phyloP scores from a whole-genome alignment of 352 stramenopile genomes.

The Globisporangium camurandrum region DNA sequence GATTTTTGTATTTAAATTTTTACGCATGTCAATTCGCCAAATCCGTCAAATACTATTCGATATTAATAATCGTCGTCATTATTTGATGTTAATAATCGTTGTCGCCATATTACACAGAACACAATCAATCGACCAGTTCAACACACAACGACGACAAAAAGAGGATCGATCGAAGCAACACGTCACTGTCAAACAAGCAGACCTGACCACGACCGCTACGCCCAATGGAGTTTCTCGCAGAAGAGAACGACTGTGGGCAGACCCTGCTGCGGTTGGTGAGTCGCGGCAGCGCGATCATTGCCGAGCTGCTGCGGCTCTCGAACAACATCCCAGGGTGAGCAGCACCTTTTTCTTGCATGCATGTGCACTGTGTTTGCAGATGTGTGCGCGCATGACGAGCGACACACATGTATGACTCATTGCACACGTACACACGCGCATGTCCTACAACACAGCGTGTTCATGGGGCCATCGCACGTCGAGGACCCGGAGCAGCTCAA shows the following conservation, averaged over 20 bases:
- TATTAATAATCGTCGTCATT: too few relatives aligned
- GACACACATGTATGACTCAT: background rate
- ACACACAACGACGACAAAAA: too few relatives aligned
- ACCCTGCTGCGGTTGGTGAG: constrained; percentile 91
- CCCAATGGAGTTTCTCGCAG: constrained; percentile 81
- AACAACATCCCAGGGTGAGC: constrained; percentile 86
- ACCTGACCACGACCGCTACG: too few relatives aligned
- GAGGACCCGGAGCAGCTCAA: constrained; percentile 87
- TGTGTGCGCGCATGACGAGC: background rate
- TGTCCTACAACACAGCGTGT: constrained; percentile 38
- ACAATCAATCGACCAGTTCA: too few relatives aligned
- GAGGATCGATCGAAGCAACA: too few relatives aligned
- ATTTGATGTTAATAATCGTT: too few relatives aligned
- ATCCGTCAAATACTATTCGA: too few relatives aligned
- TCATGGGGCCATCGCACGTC: constrained; percentile 79
- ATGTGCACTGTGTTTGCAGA: background rate
- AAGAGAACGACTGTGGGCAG: constrained; percentile 93
- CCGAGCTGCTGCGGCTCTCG: constrained; percentile 88
- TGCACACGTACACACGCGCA: background rate
- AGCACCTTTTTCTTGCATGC: background rate
- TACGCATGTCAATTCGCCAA: too few relatives aligned
- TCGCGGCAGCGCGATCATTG: constrained; percentile 87
- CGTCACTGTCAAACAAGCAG: too few relatives aligned
- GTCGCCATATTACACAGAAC: too few relatives aligned
- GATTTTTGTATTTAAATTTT: too few relatives aligned